Evolutionary conservation across 495 filamentous ascomycete species (phyloP).

Genomic region (Symbiotaphrina buchneri): DNA sequence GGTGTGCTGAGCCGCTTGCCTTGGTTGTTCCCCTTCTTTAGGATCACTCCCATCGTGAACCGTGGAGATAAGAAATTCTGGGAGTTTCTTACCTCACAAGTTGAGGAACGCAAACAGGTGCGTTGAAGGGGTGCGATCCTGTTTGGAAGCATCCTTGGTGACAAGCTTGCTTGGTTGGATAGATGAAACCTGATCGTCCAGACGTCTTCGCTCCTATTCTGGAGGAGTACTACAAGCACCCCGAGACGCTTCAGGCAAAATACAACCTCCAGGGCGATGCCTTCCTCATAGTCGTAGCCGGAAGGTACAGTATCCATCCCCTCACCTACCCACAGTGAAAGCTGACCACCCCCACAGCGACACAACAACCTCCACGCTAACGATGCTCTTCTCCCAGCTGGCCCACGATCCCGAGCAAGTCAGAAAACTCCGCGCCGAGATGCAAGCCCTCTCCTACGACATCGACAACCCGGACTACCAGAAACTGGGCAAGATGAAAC

Average conservation of each 20-base stretch:
- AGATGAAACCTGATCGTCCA: neutral
- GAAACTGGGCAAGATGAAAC: constrained; percentile 5
- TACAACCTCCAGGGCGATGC: too few relatives aligned
- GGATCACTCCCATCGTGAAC: neutral
- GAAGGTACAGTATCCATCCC: too few relatives aligned
- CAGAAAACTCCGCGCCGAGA: constrained; percentile 6
- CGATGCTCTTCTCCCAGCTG: constrained; percentile 18
- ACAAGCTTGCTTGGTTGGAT: too few relatives aligned
- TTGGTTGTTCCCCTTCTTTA: neutral
- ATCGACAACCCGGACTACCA: neutral
- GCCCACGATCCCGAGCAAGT: constrained; percentile 10
- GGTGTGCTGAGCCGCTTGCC: neutral
- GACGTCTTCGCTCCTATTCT: neutral
- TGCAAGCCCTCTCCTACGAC: neutral
- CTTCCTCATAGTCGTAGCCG: too few relatives aligned
- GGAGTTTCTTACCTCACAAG: neutral
- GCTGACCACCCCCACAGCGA: too few relatives aligned
- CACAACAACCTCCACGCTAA: constrained; percentile 16
- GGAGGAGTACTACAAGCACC: neutral
- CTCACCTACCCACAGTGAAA: too few relatives aligned
- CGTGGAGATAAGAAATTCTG: neutral
- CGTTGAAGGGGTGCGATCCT: too few relatives aligned
- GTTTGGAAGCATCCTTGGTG: too few relatives aligned
- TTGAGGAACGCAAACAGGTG: neutral
- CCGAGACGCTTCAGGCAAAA: too few relatives aligned